These are phyloP conservation scores for Tetraselmis chui DNA, from an alignment of 139 green algal genomes.

Conservation along the genomic window DNA sequence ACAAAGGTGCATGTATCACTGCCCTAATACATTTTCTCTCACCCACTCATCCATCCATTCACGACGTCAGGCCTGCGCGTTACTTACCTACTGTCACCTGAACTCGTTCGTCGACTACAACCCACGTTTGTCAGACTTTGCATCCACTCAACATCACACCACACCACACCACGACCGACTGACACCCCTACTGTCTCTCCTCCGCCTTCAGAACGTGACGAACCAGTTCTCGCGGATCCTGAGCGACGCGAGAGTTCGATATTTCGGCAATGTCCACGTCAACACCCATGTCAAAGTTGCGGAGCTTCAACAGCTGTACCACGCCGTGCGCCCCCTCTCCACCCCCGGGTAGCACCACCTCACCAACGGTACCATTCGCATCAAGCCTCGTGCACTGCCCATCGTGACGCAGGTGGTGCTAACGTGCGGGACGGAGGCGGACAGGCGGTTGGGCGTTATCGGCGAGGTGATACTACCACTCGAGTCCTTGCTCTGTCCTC, in stretches of 20 bases:
- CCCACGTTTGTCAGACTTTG: no score
- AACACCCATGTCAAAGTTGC: slow-evolving; percentile 54
- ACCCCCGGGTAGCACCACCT: no score
- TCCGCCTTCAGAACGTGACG: slow-evolving; percentile 71
- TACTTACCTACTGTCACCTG: no score
- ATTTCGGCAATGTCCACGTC: slow-evolving; percentile 78
- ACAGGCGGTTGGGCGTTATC: slow-evolving; percentile 65
- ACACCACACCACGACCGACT: not conserved
- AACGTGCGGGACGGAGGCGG: slow-evolving; percentile 80
- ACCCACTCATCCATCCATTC: no score
- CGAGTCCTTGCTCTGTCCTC: no score
- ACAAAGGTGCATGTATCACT: slow-evolving; percentile 89
- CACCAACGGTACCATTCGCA: no score
- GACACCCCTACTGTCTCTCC: not conserved
- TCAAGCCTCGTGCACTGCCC: no score
- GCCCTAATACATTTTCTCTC: no score
- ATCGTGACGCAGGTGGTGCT: slow-evolving; percentile 83
- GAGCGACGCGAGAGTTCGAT: slow-evolving; percentile 44
- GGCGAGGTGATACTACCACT: no score
- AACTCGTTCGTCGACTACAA: no score
- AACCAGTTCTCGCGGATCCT: slow-evolving; percentile 75
- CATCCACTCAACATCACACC: no score
- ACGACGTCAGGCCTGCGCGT: no score
- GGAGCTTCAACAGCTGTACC: slow-evolving; percentile 67
- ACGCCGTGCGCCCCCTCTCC: slow-evolving; percentile 41